Conservation (phyloP, 2,329 filamentous ascomycete genomes). For the Pseudocercospora macadamiae region DNA sequence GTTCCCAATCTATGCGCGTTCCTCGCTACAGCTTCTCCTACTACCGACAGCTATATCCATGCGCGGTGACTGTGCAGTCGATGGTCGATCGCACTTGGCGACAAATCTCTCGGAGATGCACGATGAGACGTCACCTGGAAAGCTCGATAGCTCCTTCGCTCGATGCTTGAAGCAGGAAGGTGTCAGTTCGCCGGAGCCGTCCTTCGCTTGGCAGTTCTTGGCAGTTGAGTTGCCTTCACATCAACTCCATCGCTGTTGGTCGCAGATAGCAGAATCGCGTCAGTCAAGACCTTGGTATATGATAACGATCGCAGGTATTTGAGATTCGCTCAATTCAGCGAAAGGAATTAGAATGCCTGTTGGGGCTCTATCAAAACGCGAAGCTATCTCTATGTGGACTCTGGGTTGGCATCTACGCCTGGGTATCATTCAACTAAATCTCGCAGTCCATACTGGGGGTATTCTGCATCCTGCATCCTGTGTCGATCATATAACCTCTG, state of each 20-base stretch:
- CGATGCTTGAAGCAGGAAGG: not conserved
- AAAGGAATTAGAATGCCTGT: no score
- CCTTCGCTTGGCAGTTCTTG: not conserved
- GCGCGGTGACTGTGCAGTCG: not conserved
- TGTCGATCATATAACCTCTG: slow-evolving; percentile 8
- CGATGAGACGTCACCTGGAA: not conserved
- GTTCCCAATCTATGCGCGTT: not conserved
- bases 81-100: not conserved
- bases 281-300: not conserved
- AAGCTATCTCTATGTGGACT: not conserved
- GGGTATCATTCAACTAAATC: not conserved
- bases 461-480: not conserved
- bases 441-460: no score
- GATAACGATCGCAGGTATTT: slow-evolving; percentile 1
- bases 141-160: no score
- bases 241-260: slow-evolving; percentile 7
- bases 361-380: no score
- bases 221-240: not conserved
- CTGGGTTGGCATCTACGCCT: no score
- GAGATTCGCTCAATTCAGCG: no score
- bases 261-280: slow-evolving; percentile 9
- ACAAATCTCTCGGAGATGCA: not conserved
- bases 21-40: not conserved
- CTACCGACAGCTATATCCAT: no score
- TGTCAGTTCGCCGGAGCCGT: not conserved